Evolutionary conservation across 2,329 filamentous ascomycete genomes (phyloP).

Genomic region (Xylariaceae sp.): DNA sequence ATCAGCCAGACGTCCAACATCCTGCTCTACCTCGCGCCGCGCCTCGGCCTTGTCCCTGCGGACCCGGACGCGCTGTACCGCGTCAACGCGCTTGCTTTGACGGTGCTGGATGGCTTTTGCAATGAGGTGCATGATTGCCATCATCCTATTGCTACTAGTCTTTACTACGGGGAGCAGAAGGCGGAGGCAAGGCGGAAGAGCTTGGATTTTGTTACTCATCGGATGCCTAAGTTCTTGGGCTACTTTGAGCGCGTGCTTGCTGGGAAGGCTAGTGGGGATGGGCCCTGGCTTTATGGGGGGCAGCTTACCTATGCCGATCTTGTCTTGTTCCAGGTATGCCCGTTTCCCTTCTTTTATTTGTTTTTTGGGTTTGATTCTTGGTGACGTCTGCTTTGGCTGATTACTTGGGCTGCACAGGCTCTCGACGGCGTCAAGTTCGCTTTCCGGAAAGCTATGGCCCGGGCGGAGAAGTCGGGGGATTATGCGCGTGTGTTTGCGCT

Average conservation of each 20-base stretch:
- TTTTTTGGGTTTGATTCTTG: neutral
- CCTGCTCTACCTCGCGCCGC: slow-evolving; percentile 62
- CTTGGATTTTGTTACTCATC: slow-evolving; percentile 53
- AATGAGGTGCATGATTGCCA: slow-evolving; percentile 73
- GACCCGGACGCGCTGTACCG: slow-evolving; percentile 47
- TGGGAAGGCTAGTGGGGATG: slow-evolving; percentile 51
- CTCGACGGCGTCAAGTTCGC: slow-evolving; percentile 59
- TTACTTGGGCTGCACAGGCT: slow-evolving; percentile 33
- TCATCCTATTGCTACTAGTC: slow-evolving; percentile 58
- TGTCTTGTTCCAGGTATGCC: slow-evolving; percentile 63
- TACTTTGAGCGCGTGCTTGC: slow-evolving; percentile 66
- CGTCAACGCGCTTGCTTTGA: slow-evolving; percentile 61
- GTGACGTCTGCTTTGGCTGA: neutral
- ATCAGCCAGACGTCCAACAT: slow-evolving; percentile 71
- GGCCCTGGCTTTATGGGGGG: slow-evolving; percentile 63
- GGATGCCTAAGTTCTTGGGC: slow-evolving; percentile 67
- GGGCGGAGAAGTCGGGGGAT: slow-evolving; percentile 50
- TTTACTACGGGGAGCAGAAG: slow-evolving; percentile 75
- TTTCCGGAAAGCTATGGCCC: slow-evolving; percentile 63
- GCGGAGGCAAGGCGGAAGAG: slow-evolving; percentile 57
- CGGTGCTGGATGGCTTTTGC: slow-evolving; percentile 65
- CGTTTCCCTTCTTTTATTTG: neutral
- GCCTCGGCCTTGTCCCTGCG: slow-evolving; percentile 52
- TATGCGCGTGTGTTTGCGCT: slow-evolving; percentile 61
- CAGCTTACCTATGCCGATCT: slow-evolving; percentile 68